A percentile compares a stretch with the other conserved stretches of the same genome.
phyloP scores from a whole-genome alignment of 768 basidiomycete genomes.

The Trametes sanguinea region DNA sequence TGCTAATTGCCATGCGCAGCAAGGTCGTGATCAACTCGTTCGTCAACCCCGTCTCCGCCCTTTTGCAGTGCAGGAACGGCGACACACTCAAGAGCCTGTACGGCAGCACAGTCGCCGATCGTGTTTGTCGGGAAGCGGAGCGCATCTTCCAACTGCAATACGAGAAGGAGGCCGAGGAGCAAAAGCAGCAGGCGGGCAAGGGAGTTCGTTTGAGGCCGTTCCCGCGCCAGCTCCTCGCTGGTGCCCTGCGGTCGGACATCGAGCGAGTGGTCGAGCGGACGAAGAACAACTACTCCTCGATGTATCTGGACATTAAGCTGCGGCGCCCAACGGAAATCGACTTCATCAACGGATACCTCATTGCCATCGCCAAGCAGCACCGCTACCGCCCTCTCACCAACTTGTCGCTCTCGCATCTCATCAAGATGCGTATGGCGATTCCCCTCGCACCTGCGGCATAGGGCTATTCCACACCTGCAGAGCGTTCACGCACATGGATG shows the following conservation, averaged over 20 bases:
- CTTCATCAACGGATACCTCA: constrained; percentile 81
- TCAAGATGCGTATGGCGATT: constrained; percentile 58
- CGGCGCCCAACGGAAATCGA: constrained; percentile 75
- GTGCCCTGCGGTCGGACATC: constrained; percentile 56
- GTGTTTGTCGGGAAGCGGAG: constrained; percentile 74
- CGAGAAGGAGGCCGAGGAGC: constrained; percentile 31
- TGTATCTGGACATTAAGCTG: constrained; percentile 65
- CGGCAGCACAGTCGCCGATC: constrained; percentile 46
- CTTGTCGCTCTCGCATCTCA: constrained; percentile 53
- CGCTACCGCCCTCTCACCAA: constrained; percentile 61
- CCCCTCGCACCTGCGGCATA: constrained; percentile 38
- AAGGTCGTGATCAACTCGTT: constrained; percentile 82
- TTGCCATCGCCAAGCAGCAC: constrained; percentile 58
- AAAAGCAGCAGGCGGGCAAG: constrained; percentile 19
- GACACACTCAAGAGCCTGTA: constrained; percentile 54
- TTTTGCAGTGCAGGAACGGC: constrained; percentile 81
- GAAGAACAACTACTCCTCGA: constrained; percentile 73
- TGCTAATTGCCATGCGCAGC: constrained; percentile 71
- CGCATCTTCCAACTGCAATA: constrained; percentile 56
- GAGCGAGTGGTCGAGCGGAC: constrained; percentile 59
- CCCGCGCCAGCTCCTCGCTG: constrained; percentile 47
- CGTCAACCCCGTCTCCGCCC: constrained; percentile 84
- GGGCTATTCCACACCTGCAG: neutral
- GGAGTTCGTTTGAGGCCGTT: constrained; percentile 38
- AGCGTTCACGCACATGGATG: neutral